phyloP scores from a whole-genome alignment of 306 rosid species.

The Lupinus albus region DNA sequence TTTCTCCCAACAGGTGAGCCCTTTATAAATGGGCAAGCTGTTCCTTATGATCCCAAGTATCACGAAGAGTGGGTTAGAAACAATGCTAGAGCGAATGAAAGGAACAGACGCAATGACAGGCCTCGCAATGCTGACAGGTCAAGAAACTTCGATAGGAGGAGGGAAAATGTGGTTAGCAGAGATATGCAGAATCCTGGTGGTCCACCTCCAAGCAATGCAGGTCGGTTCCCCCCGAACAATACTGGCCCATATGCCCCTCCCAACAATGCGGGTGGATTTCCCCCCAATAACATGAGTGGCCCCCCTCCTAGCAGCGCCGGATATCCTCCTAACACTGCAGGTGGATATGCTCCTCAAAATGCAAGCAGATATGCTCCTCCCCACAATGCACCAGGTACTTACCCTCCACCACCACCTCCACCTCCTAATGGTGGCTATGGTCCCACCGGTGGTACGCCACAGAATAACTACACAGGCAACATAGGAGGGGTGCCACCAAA shows the following conservation, averaged over 20 bases:
- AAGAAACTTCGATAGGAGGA: constrained; percentile 87
- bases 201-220: constrained; percentile 37
- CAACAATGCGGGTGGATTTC: constrained; percentile 37
- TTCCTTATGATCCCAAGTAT: constrained; percentile 90
- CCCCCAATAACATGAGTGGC: constrained; percentile 29
- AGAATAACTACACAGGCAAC: constrained; percentile 34
- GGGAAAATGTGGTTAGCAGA: constrained; percentile 71
- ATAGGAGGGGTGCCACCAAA: constrained; percentile 47
- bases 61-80: constrained; percentile 93
- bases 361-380: constrained; percentile 35
- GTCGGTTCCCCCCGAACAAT: constrained; percentile 29
- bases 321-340: neutral
- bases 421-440: constrained; percentile 37
- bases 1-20: constrained; percentile 77
- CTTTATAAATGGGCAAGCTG: constrained; percentile 85
- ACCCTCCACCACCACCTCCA: neutral
- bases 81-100: constrained; percentile 90
- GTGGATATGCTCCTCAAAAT: constrained; percentile 8
- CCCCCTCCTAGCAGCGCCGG: neutral
- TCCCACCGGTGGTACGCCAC: constrained; percentile 33
- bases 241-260: constrained; percentile 37
- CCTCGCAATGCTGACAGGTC: constrained; percentile 83
- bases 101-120: constrained; percentile 89
- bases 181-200: constrained; percentile 58
- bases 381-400: constrained; percentile 15